These are phyloP conservation scores for Aspergillus sp. DNA, from an alignment of 2,329 filamentous ascomycete genomes.

Conservation along the genomic window DNA sequence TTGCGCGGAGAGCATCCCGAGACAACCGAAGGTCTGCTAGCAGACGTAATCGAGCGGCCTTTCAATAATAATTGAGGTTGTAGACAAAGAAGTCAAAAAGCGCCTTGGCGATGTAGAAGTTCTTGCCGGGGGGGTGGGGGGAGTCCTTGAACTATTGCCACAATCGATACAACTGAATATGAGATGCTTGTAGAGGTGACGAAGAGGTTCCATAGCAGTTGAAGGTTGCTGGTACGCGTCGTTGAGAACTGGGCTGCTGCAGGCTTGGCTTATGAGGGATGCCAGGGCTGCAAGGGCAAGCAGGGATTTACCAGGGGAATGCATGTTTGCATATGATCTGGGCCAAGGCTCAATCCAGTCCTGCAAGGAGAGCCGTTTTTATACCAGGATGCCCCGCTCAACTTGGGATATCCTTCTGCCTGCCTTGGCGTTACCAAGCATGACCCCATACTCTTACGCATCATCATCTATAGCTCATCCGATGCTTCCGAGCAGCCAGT, in stretches of 20 bases:
- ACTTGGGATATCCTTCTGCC: background rate
- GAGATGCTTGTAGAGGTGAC: too few species aligned
- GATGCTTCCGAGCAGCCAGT: background rate
- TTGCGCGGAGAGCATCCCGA: too few species aligned
- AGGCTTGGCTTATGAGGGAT: background rate
- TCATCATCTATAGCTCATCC: background rate
- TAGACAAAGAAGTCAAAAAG: too few species aligned
- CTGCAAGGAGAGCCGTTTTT: background rate
- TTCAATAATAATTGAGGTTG: too few species aligned
- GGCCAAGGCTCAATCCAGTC: too few species aligned
- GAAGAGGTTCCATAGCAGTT: too few species aligned
- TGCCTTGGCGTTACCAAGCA: background rate
- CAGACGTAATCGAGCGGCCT: too few species aligned
- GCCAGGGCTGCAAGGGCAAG: background rate
- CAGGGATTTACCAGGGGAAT: background rate
- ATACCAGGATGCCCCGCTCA: background rate
- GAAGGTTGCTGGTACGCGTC: constrained; percentile 8
- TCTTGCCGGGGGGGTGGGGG: too few species aligned
- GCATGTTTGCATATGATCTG: background rate
- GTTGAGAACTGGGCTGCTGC: constrained; percentile 6
- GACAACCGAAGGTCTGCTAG: too few species aligned
- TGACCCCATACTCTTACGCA: background rate
- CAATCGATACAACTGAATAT: too few species aligned
- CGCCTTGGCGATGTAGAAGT: too few species aligned
- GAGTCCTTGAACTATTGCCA: too few species aligned